Conservation (phyloP, 768 basidiomycete genomes). For the Collybia nuda region DNA sequence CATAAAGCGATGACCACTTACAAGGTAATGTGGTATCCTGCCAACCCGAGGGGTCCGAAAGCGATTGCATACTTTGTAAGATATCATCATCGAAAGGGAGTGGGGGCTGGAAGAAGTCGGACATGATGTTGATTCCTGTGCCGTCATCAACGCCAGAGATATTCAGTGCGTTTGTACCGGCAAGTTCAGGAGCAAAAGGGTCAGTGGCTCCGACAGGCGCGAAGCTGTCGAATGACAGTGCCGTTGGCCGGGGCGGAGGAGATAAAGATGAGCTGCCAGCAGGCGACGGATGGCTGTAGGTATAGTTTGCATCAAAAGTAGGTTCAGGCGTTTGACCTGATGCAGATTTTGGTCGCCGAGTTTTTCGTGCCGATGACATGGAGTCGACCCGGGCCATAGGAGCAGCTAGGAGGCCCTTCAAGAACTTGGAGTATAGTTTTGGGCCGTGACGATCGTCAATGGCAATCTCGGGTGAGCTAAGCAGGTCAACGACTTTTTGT, state of each 20-base stretch:
- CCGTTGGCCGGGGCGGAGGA: conserved; percentile 42
- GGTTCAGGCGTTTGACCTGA: conserved; percentile 18
- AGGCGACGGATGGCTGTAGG: conserved; percentile 35
- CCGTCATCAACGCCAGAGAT: conserved; percentile 17
- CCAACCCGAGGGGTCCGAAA: conserved; percentile 55
- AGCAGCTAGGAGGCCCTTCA: conserved; percentile 67
- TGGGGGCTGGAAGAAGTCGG: conserved; percentile 50
- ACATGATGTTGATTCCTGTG: conserved; percentile 23
- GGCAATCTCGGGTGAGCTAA: conserved; percentile 68
- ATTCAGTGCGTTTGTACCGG: conserved; percentile 9
- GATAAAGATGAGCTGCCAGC: conserved; percentile 43
- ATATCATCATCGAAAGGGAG: conserved; percentile 61
- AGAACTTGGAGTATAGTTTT: conserved; percentile 77
- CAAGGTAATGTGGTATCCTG: conserved; percentile 55
- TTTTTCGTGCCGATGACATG: conserved; percentile 12
- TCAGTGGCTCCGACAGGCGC: conserved; percentile 40
- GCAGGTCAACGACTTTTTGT: conserved; percentile 63
- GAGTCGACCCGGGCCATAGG: conserved; percentile 42
- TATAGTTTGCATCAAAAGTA: conserved; percentile 12
- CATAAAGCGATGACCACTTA: conserved; percentile 24
- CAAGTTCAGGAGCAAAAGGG: conserved; percentile 34
- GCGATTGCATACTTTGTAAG: conserved; percentile 58
- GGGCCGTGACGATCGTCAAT: conserved; percentile 84
- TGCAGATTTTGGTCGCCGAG: conserved; percentile 12
- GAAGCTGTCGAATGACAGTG: conserved; percentile 48